Conservation (phyloP, 371 early-diverging fungal species). For the Syncephalastrum sp. region DNA sequence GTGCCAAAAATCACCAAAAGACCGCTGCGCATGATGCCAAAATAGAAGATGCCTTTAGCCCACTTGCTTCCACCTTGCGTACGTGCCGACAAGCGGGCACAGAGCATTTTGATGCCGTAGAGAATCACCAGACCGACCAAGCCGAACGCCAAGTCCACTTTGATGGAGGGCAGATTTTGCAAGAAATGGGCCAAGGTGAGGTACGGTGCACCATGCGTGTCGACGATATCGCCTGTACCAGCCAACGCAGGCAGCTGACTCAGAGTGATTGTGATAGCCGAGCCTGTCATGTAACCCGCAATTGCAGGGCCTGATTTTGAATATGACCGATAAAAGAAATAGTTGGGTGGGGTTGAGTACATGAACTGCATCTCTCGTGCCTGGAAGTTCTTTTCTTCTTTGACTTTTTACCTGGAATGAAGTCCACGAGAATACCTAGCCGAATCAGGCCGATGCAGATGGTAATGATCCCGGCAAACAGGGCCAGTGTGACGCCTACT, state of each 20-base stretch:
- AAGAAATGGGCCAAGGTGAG: conserved; percentile 45
- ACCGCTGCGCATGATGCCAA: conserved; percentile 37
- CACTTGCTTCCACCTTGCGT: conserved; percentile 21
- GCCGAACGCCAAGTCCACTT: conserved; percentile 45
- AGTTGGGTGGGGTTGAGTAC: background rate
- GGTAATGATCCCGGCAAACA: conserved; percentile 55
- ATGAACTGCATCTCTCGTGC: background rate
- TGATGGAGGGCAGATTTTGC: conserved; percentile 24
- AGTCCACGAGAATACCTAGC: conserved; percentile 78
- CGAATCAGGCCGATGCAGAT: conserved; percentile 65
- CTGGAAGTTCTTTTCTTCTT: background rate
- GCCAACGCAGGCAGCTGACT: conserved; percentile 70
- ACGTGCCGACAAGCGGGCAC: conserved; percentile 17
- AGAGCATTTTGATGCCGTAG: conserved; percentile 26
- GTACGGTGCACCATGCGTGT: conserved; percentile 51
- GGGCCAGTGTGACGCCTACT: conserved; percentile 48
- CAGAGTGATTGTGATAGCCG: conserved; percentile 67
- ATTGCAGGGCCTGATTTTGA: conserved; percentile 52
- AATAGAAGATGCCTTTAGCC: conserved; percentile 30
- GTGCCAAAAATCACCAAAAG: conserved; percentile 31
- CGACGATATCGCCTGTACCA: conserved; percentile 54
- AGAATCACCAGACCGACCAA: conserved; percentile 26
- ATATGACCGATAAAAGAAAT: background rate
- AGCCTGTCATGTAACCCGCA: conserved; percentile 69
- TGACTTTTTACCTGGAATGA: conserved; percentile 50